Evolutionary conservation across 73 alveolate genomes (phyloP).

Genomic region (Paramecium biaurelia): DNA sequence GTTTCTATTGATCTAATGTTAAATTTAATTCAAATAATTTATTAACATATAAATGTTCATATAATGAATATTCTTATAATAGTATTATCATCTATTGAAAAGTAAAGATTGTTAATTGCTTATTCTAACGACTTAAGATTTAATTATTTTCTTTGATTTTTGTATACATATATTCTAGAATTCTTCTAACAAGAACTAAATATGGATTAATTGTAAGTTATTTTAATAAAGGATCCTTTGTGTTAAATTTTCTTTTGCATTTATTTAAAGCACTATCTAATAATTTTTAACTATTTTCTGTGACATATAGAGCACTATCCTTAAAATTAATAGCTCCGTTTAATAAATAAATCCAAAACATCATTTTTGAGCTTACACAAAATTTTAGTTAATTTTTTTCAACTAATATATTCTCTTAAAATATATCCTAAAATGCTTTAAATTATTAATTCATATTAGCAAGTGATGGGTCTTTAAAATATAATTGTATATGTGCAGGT

Average conservation of each 20-base stretch:
- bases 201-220: conserved; percentile 7
- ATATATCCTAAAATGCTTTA: background rate
- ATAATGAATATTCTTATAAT: conserved; percentile 3
- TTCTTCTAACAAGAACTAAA: background rate
- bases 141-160: background rate
- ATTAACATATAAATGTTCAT: background rate
- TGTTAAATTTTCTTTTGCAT: background rate
- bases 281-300: background rate
- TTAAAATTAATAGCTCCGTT: background rate
- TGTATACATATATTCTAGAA: background rate
- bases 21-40: background rate
- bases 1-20: background rate
- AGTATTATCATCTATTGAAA: conserved; percentile 1
- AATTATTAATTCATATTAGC: background rate
- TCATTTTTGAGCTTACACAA: background rate
- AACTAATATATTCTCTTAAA: background rate
- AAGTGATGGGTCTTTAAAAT: background rate
- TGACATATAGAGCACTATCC: background rate
- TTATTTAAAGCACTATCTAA: background rate
- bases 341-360: conserved; percentile 38
- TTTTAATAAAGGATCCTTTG: background rate
- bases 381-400: background rate
- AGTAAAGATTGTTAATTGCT: background rate
- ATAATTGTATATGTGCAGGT: background rate
- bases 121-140: background rate